Base-by-base conservation (phyloP, 2,329 filamentous ascomycete species). In the Trichoderma cornu-damae region DNA sequence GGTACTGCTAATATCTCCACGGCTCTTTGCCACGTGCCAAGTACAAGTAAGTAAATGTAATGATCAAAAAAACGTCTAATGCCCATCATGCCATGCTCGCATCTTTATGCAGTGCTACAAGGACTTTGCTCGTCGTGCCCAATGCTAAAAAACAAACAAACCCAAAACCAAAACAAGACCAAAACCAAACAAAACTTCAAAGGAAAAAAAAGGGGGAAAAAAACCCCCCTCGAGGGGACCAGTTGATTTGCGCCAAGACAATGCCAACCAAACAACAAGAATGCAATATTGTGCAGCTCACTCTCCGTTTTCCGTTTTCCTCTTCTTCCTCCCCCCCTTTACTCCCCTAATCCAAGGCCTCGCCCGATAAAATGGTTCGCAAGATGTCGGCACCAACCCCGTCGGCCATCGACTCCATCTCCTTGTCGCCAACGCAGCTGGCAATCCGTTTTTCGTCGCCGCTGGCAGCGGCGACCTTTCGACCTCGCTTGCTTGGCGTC, bases 361-460 rank as follows among this genome's bases (percentile, higher is more conserved):
- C 82, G 38, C 81, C 84, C 64, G 77, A 81, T 66, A 87, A 64
- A 63, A 87, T 86, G 67, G 79, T 83, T 65, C 72, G 79, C 66
- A 87, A 67, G 62, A 87, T 87, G 38, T 81, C 82, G 4, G 77
- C 77, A 1, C 83, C 84, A 3, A 83, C 69, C 3, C 81, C 82
- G 20, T 86, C 82, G 38, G 90, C 82, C 54, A 88, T 85, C 57
- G 80, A 80, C 63, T 86, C 82, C 62, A 96, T 80, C 73, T 96
- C 91, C 66, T 83, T 87, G 67, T 90, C 86, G n/a, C 85, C 85
- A 18, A 92, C 87, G 67, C 84, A 89, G 72, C 89, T 91, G 2
- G 87, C 86, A 47, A 96, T 81, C 55, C 86, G 82, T 70, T 85
- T 87, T 70, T 96, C 91, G 63, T 96, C 90, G 1, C 71, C 77